Evolutionary conservation across 1,284 basidiomycete genomes (phyloP).

Genomic region (Inonotus obliquus): DNA sequence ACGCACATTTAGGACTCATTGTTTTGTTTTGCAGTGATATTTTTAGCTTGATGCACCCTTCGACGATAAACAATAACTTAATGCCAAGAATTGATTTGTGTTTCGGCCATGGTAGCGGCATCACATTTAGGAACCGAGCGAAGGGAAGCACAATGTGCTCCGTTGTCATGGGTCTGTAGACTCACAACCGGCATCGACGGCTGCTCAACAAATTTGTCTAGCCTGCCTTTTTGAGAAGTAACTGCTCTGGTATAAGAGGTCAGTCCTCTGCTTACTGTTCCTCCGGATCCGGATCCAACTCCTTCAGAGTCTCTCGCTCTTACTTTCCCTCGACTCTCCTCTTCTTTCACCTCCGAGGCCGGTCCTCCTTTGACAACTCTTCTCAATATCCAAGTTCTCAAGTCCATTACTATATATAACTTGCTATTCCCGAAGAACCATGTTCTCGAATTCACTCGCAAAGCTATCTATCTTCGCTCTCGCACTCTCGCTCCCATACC

Average conservation of each 20-base stretch:
- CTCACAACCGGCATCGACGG: not conserved
- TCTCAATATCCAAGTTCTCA: not conserved
- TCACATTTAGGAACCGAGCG: not conserved
- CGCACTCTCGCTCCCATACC: constrained; percentile 30
- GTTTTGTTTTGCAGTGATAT: not conserved
- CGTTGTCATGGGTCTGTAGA: not conserved
- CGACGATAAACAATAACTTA: not conserved
- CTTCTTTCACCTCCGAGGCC: not conserved
- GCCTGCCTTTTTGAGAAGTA: not conserved
- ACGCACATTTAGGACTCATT: too few relatives aligned
- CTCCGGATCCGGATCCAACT: constrained; percentile 4
- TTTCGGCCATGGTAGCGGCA: not conserved
- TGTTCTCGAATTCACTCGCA: constrained; percentile 9
- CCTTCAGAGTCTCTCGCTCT: not conserved
- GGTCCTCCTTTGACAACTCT: constrained; percentile 8
- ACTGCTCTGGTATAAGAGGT: not conserved
- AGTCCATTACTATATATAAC: not conserved
- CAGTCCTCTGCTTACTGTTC: not conserved
- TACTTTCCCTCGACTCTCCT: not conserved
- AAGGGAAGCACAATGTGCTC: not conserved
- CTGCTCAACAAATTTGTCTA: not conserved
- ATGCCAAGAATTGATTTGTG: not conserved
- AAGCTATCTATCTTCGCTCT: constrained; percentile 4
- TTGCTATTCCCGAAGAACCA: not conserved
- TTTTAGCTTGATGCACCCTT: not conserved